phyloP scores from a whole-genome alignment of 257 asterid species.

The Catharanthus roseus region DNA sequence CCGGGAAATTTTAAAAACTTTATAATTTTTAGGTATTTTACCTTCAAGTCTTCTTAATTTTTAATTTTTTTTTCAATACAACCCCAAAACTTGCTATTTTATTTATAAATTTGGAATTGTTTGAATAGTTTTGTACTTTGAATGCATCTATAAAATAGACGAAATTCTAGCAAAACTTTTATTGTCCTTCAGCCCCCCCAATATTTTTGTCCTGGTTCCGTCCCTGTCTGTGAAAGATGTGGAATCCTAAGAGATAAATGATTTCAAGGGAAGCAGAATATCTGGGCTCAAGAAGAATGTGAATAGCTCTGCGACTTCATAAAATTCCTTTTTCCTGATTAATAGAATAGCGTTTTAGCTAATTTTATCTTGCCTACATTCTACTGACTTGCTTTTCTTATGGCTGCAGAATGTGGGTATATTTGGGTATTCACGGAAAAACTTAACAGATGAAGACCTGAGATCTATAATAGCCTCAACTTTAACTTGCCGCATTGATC shows the following conservation, averaged over 20 bases:
- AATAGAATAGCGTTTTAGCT: not conserved
- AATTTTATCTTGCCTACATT: slow-evolving; percentile 5
- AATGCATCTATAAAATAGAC: too few relatives aligned
- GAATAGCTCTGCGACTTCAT: not conserved
- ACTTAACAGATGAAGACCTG: slow-evolving; percentile 35
- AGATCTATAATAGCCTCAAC: slow-evolving; percentile 45
- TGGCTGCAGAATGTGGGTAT: slow-evolving; percentile 35
- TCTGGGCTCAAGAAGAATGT: not conserved
- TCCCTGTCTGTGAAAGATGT: too few relatives aligned
- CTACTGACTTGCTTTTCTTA: slow-evolving; percentile 12
- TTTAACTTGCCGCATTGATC: slow-evolving; percentile 48
- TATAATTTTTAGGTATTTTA: too few relatives aligned
- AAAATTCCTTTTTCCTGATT: not conserved
- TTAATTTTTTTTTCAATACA: too few relatives aligned
- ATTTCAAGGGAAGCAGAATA: not conserved
- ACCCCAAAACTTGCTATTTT: too few relatives aligned
- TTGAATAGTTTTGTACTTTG: too few relatives aligned
- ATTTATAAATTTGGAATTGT: too few relatives aligned
- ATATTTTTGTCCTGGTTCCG: too few relatives aligned
- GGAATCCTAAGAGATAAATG: not conserved
- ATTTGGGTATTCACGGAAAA: slow-evolving; percentile 44
- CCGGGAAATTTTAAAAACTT: too few relatives aligned
- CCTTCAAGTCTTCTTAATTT: too few relatives aligned
- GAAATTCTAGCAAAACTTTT: too few relatives aligned
- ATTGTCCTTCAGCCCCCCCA: too few relatives aligned